Conservation (phyloP, 192 early-diverging fungal genomes). For the Coemansia sp. region DNA sequence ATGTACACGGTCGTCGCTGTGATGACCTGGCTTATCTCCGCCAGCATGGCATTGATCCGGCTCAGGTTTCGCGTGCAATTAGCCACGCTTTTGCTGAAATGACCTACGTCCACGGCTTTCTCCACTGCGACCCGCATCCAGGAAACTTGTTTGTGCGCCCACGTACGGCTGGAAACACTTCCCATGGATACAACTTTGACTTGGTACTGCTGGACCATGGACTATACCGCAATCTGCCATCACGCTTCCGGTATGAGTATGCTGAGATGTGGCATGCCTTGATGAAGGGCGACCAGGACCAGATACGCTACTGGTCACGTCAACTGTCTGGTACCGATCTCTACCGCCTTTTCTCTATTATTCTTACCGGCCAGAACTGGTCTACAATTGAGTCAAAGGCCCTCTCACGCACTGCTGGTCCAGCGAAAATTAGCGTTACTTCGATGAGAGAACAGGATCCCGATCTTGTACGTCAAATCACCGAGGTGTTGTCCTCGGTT, state of each 20-base stretch:
- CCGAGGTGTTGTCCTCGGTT: conserved; percentile 77
- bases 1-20: conserved; percentile 68
- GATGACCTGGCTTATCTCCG: conserved; percentile 73
- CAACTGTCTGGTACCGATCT: conserved; percentile 72
- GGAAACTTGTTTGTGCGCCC: conserved; percentile 82
- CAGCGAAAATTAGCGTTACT: conserved; percentile 54
- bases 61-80: conserved; percentile 72
- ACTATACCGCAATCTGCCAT: conserved; percentile 75
- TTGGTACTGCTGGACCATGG: conserved; percentile 88
- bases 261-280: conserved; percentile 85
- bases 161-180: conserved; percentile 25
- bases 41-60: conserved; percentile 70
- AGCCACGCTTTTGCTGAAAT: conserved; percentile 80
- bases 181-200: conserved; percentile 76
- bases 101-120: conserved; percentile 82
- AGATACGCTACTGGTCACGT: conserved; percentile 66
- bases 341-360: conserved; percentile 81
- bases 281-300: conserved; percentile 71
- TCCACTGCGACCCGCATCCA: conserved; percentile 94
- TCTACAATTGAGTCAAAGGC: conserved; percentile 58
- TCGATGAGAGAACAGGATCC: conserved; percentile 59
- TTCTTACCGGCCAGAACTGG: conserved; percentile 88
- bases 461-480: conserved; percentile 69
- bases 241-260: conserved; percentile 76
- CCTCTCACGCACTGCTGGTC: conserved; percentile 39